phyloP scores from a whole-genome alignment of 176 grass and related monocot genomes.

The Microstegium vimineum region DNA sequence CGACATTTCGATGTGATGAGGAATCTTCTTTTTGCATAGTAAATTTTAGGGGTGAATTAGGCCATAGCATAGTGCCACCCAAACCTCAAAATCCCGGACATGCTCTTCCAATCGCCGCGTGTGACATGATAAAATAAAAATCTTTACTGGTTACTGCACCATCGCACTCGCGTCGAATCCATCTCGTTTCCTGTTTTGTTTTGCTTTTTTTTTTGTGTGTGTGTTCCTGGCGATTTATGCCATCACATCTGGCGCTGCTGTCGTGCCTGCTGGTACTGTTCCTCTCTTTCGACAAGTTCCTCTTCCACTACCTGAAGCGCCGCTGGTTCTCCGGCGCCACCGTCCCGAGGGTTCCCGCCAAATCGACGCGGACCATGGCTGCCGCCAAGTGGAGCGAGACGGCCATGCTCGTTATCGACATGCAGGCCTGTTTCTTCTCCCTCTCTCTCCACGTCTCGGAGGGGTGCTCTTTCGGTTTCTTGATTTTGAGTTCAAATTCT shows the following conservation, averaged over 20 bases:
- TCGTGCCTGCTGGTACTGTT: conserved; percentile 40
- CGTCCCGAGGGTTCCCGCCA: not conserved
- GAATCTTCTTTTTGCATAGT: no score
- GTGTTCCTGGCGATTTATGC: conserved; percentile 32
- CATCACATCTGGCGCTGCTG: conserved; percentile 48
- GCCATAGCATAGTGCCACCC: not conserved
- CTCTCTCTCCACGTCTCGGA: not conserved
- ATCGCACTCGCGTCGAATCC: not conserved
- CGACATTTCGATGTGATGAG: no score
- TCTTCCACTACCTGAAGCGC: conserved; percentile 45
- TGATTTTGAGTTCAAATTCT: not conserved
- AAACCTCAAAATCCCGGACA: not conserved
- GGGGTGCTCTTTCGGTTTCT: not conserved
- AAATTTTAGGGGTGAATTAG: no score
- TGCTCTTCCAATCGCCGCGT: not conserved
- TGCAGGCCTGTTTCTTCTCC: conserved; percentile 33
- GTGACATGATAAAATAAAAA: not conserved
- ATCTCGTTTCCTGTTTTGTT: conserved; percentile 1
- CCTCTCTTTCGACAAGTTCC: conserved; percentile 43
- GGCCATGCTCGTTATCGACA: conserved; percentile 78
- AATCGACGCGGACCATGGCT: conserved; percentile 10
- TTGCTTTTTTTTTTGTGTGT: not conserved
- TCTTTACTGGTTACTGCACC: not conserved
- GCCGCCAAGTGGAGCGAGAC: conserved; percentile 51
- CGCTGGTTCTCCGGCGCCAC: conserved; percentile 22